Evolutionary conservation across 306 rosid genomes (phyloP).

Genomic region (Pterocarpus macrocarpus): DNA sequence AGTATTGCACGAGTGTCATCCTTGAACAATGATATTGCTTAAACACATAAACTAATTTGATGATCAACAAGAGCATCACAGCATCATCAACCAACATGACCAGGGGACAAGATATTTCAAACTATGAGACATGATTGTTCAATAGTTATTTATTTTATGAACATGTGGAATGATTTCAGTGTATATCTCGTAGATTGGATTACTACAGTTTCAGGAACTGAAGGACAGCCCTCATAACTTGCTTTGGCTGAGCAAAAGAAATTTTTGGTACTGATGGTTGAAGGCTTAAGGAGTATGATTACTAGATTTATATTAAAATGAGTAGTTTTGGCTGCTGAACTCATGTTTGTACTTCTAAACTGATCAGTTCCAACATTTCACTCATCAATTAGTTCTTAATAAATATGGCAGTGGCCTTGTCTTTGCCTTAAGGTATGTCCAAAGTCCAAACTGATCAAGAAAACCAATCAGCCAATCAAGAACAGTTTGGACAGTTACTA

Average conservation of each 20-base stretch:
- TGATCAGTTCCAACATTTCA: conserved; percentile 22
- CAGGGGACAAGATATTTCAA: conserved; percentile 22
- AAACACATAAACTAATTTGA: conserved; percentile 31
- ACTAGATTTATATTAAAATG: conserved; percentile 16
- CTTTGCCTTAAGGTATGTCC: conserved; percentile 13
- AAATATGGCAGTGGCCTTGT: conserved; percentile 17
- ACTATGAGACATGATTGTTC: conserved; percentile 25
- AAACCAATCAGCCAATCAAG: conserved; percentile 32
- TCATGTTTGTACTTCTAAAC: conserved; percentile 38
- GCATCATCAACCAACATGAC: conserved; percentile 36
- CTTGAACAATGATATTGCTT: conserved; percentile 27
- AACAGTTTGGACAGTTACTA: conserved; percentile 19
- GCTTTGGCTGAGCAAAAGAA: conserved; percentile 23
- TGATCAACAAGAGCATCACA: conserved; percentile 15
- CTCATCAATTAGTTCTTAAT: conserved; percentile 3
- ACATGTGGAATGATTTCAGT: neutral
- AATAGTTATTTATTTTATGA: conserved; percentile 16
- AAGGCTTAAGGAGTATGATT: conserved; percentile 8
- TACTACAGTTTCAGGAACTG: conserved; percentile 33
- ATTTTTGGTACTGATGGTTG: neutral
- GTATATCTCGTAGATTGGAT: conserved; percentile 12
- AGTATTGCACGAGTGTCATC: conserved; percentile 28
- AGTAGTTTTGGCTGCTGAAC: conserved; percentile 4
- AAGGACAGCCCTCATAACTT: conserved; percentile 31
- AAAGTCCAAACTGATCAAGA: conserved; percentile 39